These are phyloP conservation scores for Scutellaria minor DNA, from an alignment of 257 asterid genomes.

Conservation along the genomic window DNA sequence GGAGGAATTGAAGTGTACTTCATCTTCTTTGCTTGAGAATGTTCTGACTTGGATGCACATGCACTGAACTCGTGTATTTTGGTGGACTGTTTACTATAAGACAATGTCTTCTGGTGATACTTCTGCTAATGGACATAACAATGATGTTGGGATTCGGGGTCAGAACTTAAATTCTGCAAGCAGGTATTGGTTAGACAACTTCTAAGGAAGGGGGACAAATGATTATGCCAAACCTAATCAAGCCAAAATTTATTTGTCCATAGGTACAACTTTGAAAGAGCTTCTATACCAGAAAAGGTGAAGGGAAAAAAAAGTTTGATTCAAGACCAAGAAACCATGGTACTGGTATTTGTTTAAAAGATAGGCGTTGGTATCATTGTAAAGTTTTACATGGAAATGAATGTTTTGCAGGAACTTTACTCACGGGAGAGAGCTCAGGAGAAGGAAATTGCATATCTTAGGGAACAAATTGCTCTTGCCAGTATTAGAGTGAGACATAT, in stretches of 20 bases:
- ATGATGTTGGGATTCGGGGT: slow-evolving; percentile 41
- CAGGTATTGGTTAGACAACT: slow-evolving; percentile 49
- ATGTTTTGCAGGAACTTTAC: slow-evolving; percentile 60
- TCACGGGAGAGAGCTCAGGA: slow-evolving; percentile 68
- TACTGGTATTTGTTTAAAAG: slow-evolving; percentile 41
- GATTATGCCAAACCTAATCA: slow-evolving; percentile 29
- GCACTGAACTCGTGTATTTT: slow-evolving; percentile 31
- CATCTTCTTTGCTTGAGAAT: slow-evolving; percentile 33
- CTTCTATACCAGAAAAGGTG: slow-evolving; percentile 48
- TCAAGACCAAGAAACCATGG: slow-evolving; percentile 76
- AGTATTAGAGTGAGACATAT: slow-evolving; percentile 70
- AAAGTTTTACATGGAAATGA: slow-evolving; percentile 36
- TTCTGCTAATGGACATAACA: slow-evolving; percentile 49
- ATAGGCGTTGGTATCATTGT: slow-evolving; percentile 22
- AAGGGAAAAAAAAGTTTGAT: slow-evolving; percentile 54
- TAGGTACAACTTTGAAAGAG: slow-evolving; percentile 62
- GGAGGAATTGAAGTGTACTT: slow-evolving; percentile 7
- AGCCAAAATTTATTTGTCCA: slow-evolving; percentile 32
- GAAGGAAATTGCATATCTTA: slow-evolving; percentile 71
- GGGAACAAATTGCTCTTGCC: slow-evolving; percentile 81
- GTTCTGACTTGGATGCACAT: slow-evolving; percentile 38
- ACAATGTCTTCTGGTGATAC: slow-evolving; percentile 49
- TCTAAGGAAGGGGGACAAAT: slow-evolving; percentile 24
- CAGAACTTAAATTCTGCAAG: slow-evolving; percentile 49
- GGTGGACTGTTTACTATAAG: slow-evolving; percentile 34